phyloP scores from a whole-genome alignment of 371 early-diverging fungal genomes.

The Polyrhizophydium stewartii region DNA sequence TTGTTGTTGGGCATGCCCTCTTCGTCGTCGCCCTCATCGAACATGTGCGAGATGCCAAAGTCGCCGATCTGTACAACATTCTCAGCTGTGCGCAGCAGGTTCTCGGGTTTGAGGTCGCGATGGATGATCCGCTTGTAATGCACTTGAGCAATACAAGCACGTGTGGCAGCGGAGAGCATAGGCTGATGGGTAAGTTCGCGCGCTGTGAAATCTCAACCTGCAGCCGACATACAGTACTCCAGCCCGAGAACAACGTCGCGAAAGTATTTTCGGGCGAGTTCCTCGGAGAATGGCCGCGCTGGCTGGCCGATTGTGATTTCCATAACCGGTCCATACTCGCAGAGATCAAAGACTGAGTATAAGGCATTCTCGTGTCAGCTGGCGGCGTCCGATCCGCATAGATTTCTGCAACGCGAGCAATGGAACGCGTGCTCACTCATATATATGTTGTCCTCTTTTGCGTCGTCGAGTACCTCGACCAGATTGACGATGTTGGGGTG shows the following conservation, averaged over 20 bases:
- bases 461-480: conserved; percentile 54
- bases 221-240: conserved; percentile 42
- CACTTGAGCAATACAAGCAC: conserved; percentile 28
- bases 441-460: conserved; percentile 50
- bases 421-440: conserved; percentile 36
- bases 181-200: not conserved
- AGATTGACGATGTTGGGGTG: conserved; percentile 52
- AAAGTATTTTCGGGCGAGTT: conserved; percentile 43
- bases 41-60: conserved; percentile 53
- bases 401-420: no score
- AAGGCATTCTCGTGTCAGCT: not conserved
- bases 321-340: conserved; percentile 53
- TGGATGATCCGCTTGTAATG: conserved; percentile 51
- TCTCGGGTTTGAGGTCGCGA: conserved; percentile 56
- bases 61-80: conserved; percentile 44
- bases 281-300: conserved; percentile 38
- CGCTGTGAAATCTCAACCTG: not conserved
- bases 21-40: conserved; percentile 36
- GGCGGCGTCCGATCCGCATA: no score
- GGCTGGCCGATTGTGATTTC: conserved; percentile 22
- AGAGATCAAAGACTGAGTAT: conserved; percentile 52
- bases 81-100: conserved; percentile 38
- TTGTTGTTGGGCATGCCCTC: conserved; percentile 25
- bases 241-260: conserved; percentile 50
- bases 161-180: no score